Conservation (phyloP, 2,329 filamentous ascomycete species). For the Colletotrichum chrysophilum region DNA sequence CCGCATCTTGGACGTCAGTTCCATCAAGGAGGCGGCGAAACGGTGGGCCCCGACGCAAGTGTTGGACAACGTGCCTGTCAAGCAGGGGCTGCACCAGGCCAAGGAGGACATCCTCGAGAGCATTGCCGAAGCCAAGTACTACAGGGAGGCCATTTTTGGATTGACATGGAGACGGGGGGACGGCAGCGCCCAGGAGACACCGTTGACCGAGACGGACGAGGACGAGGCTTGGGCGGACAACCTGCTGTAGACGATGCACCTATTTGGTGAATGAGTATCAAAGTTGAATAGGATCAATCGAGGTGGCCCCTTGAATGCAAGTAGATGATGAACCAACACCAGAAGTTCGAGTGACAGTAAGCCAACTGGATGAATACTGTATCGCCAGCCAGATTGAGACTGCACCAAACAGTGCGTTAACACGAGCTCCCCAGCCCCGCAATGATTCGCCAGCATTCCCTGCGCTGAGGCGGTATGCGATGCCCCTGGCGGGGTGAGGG, state of each 20-base stretch:
- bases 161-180: constrained; percentile 25
- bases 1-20: constrained; percentile 89
- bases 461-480: not conserved
- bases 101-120: constrained; percentile 92
- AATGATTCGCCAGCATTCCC: not conserved
- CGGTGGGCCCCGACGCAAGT: constrained; percentile 76
- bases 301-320: not conserved
- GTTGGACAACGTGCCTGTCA: constrained; percentile 68
- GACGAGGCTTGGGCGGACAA: constrained; percentile 24
- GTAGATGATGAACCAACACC: not conserved
- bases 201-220: constrained; percentile 15
- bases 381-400: not conserved
- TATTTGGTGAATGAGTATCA: not conserved
- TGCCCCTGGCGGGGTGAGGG: constrained; percentile 5
- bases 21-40: constrained; percentile 86
- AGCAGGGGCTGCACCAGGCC: constrained; percentile 81
- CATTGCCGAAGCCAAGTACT: constrained; percentile 89
- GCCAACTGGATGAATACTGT: not conserved
- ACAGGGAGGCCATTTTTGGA: constrained; percentile 72
- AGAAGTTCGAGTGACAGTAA: not conserved
- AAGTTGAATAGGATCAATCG: not conserved
- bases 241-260: not conserved
- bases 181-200: constrained; percentile 10
- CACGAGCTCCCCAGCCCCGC: not conserved
- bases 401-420: not conserved